Conservation (phyloP, 345 rosid species). For the Citrus sp. region DNA sequence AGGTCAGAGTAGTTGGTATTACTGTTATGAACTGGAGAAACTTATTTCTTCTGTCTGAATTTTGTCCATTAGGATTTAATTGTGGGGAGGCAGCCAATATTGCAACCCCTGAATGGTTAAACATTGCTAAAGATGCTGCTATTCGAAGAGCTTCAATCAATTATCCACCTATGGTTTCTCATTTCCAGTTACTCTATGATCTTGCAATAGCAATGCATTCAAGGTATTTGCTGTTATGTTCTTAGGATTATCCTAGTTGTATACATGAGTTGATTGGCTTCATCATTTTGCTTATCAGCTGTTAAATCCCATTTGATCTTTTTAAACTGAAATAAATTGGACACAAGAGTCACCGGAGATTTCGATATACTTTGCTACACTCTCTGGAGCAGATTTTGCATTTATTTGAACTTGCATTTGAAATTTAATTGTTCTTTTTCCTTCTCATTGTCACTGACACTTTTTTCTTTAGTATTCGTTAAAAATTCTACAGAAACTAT, state of each 20-base stretch:
- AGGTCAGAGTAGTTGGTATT: background rate
- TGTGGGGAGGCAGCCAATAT: constrained; percentile 98
- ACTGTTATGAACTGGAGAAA: background rate
- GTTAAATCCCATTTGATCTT: constrained; percentile 1
- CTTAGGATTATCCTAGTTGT: background rate
- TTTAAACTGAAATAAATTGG: background rate
- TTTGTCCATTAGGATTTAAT: constrained; percentile 65
- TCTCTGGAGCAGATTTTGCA: background rate
- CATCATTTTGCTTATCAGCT: background rate
- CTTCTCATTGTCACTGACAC: background rate
- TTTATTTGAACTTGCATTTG: background rate
- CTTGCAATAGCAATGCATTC: constrained; percentile 73
- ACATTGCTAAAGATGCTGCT: constrained; percentile 86
- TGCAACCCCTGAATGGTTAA: constrained; percentile 95
- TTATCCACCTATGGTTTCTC: constrained; percentile 99
- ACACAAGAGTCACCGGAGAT: background rate
- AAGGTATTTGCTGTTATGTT: constrained; percentile 45
- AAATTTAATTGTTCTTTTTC: constrained; percentile 2
- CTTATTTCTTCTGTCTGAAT: background rate
- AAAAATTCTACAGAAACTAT: too few relatives aligned
- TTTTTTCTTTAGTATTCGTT: background rate
- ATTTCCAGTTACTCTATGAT: constrained; percentile 97
- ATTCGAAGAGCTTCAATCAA: constrained; percentile 94
- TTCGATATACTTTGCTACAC: background rate
- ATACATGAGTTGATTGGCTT: constrained; percentile 4